Conservation (phyloP, 2,329 filamentous ascomycete genomes). For the Aspergillus quadrilineatus region DNA sequence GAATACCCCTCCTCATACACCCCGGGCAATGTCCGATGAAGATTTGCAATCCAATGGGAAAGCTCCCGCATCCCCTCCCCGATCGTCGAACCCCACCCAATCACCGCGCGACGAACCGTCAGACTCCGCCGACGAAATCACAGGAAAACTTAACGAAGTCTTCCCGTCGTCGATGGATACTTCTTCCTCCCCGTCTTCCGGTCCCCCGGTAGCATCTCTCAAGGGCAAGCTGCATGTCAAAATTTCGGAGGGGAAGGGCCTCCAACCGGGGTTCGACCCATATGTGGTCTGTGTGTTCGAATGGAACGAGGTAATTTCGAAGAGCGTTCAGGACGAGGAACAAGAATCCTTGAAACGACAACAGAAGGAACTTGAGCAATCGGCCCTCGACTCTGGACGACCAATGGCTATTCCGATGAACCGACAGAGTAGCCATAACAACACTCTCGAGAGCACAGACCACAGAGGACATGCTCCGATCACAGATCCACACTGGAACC, state of each 20-base stretch:
- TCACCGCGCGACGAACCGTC: conserved; percentile 25
- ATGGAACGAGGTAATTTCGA: conserved; percentile 92
- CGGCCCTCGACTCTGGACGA: conserved; percentile 76
- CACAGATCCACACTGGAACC: conserved; percentile 91
- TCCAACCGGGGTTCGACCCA: conserved; percentile 80
- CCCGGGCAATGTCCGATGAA: conserved; percentile 76
- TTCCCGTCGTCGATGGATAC: conserved; percentile 31
- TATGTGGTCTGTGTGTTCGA: conserved; percentile 98
- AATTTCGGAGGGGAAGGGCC: conserved; percentile 78
- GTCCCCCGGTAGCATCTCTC: conserved; percentile 66
- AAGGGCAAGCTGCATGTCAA: conserved; percentile 89
- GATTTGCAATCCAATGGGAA: conserved; percentile 39
- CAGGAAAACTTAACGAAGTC: conserved; percentile 38
- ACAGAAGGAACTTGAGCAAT: conserved; percentile 57
- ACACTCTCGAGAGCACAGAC: conserved; percentile 65
- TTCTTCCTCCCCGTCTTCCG: conserved; percentile 35
- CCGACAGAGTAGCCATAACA: conserved; percentile 94
- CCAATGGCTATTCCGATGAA: conserved; percentile 96
- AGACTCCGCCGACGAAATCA: conserved; percentile 35
- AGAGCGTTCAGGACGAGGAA: conserved; percentile 68
- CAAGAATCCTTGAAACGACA: conserved; percentile 62
- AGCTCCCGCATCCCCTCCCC: conserved; percentile 26
- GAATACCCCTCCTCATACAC: conserved; percentile 90
- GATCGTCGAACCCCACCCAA: conserved; percentile 19
- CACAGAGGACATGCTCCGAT: conserved; percentile 61